A percentile compares a stretch with the other conserved stretches of the same genome.
Conservation (phyloP, 805 yeast genomes). For the Metschnikowia borealis region DNA sequence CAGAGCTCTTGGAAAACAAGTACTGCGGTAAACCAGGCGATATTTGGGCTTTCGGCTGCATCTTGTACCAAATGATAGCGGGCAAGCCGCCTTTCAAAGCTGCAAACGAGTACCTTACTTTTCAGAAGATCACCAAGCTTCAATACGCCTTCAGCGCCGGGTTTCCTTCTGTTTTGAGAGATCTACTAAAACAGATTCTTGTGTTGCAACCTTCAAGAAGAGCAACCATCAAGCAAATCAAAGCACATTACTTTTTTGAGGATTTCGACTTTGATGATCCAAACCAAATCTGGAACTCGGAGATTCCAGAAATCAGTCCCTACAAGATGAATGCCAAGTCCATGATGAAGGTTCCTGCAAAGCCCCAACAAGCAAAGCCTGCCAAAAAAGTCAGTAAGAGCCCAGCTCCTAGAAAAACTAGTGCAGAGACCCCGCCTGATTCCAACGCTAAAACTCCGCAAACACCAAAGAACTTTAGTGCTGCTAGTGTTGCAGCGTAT, state of each 20-base stretch:
- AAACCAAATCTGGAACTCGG: constrained; percentile 61
- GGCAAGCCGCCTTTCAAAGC: constrained; percentile 81
- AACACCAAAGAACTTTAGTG: constrained; percentile 18
- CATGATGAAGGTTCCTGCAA: constrained; percentile 67
- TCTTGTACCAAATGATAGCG: constrained; percentile 58
- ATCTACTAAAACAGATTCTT: constrained; percentile 62
- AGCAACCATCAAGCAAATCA: constrained; percentile 51
- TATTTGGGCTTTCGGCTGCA: constrained; percentile 61
- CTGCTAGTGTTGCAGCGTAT: constrained; percentile 41
- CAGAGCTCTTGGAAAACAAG: constrained; percentile 71
- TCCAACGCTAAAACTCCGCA: constrained; percentile 1
- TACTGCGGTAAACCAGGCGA: constrained; percentile 61
- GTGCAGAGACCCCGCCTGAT: background rate
- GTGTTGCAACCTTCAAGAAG: constrained; percentile 70
- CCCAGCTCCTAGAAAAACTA: constrained; percentile 3
- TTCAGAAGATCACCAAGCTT: constrained; percentile 74
- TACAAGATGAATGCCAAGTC: constrained; percentile 73
- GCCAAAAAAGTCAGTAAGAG: constrained; percentile 4
- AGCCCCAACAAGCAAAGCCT: constrained; percentile 4
- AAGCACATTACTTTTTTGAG: constrained; percentile 68
- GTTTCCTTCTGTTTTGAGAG: constrained; percentile 57
- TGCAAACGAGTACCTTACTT: constrained; percentile 73
- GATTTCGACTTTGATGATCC: constrained; percentile 64
- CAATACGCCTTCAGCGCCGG: constrained; percentile 69
- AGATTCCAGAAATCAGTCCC: constrained; percentile 66